Percentiles rank a stretch among this genome's conserved stretches.
phyloP scores from a whole-genome alignment of 768 basidiomycete species.

The Lactarius tabidus region DNA sequence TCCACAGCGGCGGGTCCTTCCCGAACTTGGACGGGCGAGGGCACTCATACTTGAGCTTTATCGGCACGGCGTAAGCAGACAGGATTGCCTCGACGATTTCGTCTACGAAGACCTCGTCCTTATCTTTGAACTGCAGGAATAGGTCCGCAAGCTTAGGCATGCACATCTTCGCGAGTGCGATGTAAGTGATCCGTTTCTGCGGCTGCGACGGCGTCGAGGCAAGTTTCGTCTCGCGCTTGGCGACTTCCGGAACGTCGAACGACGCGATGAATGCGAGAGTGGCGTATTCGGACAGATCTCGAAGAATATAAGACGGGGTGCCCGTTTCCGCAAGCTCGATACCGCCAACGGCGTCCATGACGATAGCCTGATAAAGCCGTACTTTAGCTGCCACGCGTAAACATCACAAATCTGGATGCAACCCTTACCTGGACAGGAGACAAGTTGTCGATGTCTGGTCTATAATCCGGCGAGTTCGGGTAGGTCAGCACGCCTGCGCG shows the following conservation, averaged over 20 bases:
- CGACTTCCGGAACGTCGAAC: slow-evolving; percentile 48
- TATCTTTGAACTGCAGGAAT: slow-evolving; percentile 62
- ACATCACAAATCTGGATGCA: background rate
- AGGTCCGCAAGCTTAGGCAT: slow-evolving; percentile 85
- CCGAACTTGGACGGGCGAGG: slow-evolving; percentile 85
- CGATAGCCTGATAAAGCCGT: slow-evolving; percentile 47
- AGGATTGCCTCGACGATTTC: slow-evolving; percentile 84
- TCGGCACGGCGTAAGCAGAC: slow-evolving; percentile 81
- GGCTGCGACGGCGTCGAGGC: slow-evolving; percentile 30
- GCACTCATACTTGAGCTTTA: slow-evolving; percentile 94
- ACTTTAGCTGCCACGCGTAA: background rate
- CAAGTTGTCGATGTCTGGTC: slow-evolving; percentile 81
- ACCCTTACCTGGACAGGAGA: slow-evolving; percentile 69
- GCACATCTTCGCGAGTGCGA: slow-evolving; percentile 80
- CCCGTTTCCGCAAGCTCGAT: slow-evolving; percentile 64
- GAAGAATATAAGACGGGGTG: slow-evolving; percentile 68
- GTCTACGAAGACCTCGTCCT: slow-evolving; percentile 62
- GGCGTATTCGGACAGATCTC: slow-evolving; percentile 80
- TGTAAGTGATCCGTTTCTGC: slow-evolving; percentile 76
- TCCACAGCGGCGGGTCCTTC: slow-evolving; percentile 88
- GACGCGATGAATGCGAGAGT: slow-evolving; percentile 85
- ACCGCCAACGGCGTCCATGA: slow-evolving; percentile 63
- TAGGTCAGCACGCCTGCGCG: slow-evolving; percentile 70
- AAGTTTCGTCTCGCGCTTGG: slow-evolving; percentile 18
- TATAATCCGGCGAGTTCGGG: slow-evolving; percentile 75